A percentile compares a stretch with the other conserved stretches of the same genome.
Conservation (phyloP, 306 rosid genomes). For the Calophaca sinica region DNA sequence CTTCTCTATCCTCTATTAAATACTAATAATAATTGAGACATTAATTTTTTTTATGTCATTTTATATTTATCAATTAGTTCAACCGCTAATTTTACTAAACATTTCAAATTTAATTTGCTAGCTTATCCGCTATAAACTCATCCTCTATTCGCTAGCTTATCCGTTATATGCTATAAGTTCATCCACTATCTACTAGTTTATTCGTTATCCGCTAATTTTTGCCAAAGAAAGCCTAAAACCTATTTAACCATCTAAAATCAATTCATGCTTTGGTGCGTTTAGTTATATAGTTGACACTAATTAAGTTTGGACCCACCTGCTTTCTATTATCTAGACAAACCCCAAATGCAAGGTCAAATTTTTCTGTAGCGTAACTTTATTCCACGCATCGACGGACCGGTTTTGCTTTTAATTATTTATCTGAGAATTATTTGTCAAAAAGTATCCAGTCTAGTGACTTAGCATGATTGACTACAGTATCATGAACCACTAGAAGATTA, state of each 20-base stretch:
- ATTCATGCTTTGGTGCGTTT: slow-evolving; percentile 48
- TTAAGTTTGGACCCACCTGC: slow-evolving; percentile 60
- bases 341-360: slow-evolving; percentile 53
- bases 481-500: slow-evolving; percentile 38
- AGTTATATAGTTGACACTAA: slow-evolving; percentile 43
- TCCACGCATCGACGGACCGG: slow-evolving; percentile 56
- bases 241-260: slow-evolving; percentile 37
- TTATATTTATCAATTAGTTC: too few species aligned
- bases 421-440: slow-evolving; percentile 62
- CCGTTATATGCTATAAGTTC: too few species aligned
- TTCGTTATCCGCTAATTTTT: too few species aligned
- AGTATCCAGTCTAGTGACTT: slow-evolving; percentile 46
- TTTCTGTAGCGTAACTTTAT: slow-evolving; percentile 59
- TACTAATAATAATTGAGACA: too few species aligned
- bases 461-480: slow-evolving; percentile 48
- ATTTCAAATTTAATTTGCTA: too few species aligned
- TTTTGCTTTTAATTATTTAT: slow-evolving; percentile 51
- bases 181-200: too few species aligned
- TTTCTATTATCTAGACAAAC: slow-evolving; percentile 52
- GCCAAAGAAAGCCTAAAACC: too few species aligned
- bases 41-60: too few species aligned
- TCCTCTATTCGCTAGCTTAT: too few species aligned
- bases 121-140: too few species aligned
- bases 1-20: too few species aligned
- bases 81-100: too few species aligned